Conservation (phyloP, 2,329 filamentous ascomycete species). For the Colletotrichum sp. region DNA sequence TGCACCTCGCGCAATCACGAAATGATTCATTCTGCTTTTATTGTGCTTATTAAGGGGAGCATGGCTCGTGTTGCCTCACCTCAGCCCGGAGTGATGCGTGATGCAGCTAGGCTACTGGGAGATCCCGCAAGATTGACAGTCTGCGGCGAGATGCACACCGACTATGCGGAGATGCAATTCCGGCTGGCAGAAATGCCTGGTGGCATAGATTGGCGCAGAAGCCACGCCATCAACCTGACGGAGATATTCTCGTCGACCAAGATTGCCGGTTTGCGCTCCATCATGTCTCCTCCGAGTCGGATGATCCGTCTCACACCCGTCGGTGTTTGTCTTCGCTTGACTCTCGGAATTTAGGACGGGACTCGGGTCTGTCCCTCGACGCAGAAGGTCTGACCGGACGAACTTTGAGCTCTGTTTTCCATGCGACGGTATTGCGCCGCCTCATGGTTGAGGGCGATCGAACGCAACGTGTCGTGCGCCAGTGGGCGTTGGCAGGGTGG, state of each 20-base stretch:
- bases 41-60: neutral
- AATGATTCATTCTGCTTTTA: neutral
- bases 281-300: neutral
- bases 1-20: neutral
- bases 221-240: neutral
- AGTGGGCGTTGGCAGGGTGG: neutral
- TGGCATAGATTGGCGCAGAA: neutral
- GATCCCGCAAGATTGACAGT: slow-evolving; percentile 2
- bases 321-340: neutral
- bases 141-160: neutral
- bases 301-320: slow-evolving; percentile 1
- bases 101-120: neutral
- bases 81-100: neutral
- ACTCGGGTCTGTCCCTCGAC: neutral
- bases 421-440: neutral
- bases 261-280: neutral
- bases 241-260: neutral
- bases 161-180: neutral
- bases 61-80: neutral
- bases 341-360: neutral
- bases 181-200: neutral
- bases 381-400: neutral
- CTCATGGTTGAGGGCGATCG: neutral
- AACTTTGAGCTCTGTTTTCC: neutral
- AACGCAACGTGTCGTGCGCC: neutral